Base-by-base conservation (phyloP, 1,284 basidiomycete species). In the Spongispora temasekensis region DNA sequence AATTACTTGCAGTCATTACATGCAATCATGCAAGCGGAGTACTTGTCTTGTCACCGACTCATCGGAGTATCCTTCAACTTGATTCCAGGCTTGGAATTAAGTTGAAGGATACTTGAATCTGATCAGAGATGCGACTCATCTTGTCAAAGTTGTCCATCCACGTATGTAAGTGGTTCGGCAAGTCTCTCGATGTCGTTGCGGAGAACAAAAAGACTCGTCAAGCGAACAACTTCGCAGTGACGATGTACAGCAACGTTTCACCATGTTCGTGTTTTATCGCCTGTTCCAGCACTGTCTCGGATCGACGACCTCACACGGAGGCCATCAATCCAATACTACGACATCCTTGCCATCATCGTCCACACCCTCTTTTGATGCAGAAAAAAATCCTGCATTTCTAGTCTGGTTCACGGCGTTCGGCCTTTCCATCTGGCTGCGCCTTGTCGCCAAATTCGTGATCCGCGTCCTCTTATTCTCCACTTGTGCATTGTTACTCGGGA, bases 221-320 rank as follows among this genome's bases (percentile, higher is more conserved):
- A n/a, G n/a, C n/a, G n/a, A n/a, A n/a, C n/a, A n/a, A n/a, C n/a
- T n/a, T n/a, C n/a, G n/a, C n/a, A n/a, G n/a, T n/a, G n/a, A n/a
- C n/a, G n/a, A n/a, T n/a, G n/a, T n/a, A n/a, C n/a, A 32, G n/a
- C 40, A 50, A 44, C 51, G 54, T 44, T 46, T 19, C 23, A 9
- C 19, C 30, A 67, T 68, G 65, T 58, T 60, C 27, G 19, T 59
- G 13, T 54, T 59, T 23, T 66, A 56, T 52, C 57, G 27, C 21
- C 53, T 64, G 7, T 58, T 61, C 53, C 55, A 35, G 17, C 66
- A 35, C 30, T 65, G 46, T 44, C 46, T 63, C 44, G 21, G 32
- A 7, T 46, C 42, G n/a, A 23, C 56, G 23, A 31, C 46, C 7
- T 53, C 53, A 9, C 21, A 51, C 25, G 25, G 30, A 28, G 44